phyloP scores from a whole-genome alignment of 148 eudicot species.

The Arbutus unedo region DNA sequence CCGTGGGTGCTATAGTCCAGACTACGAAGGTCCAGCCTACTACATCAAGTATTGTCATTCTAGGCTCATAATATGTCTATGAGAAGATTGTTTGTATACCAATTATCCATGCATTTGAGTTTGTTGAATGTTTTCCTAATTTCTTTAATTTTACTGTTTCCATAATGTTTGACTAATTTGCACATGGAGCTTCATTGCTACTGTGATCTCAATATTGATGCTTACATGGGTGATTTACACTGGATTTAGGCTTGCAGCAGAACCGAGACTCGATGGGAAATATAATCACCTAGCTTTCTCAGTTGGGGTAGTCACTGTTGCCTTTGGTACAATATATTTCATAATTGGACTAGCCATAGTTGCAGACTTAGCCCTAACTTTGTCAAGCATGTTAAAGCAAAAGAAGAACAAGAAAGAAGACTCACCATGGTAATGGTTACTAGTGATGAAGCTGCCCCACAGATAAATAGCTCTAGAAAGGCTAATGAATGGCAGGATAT shows the following conservation, averaged over 20 bases:
- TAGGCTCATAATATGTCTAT: background rate
- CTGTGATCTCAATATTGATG: constrained; percentile 29
- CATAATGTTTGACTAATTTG: background rate
- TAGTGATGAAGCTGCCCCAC: background rate
- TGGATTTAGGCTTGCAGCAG: constrained; percentile 37
- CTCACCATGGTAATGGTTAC: background rate
- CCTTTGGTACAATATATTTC: constrained; percentile 38
- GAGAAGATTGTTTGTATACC: background rate
- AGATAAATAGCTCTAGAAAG: background rate
- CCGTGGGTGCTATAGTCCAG: too few species aligned
- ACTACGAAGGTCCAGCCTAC: too few species aligned
- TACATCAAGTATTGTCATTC: background rate
- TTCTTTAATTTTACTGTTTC: background rate
- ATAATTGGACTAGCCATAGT: constrained; percentile 30
- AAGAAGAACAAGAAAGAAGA: background rate
- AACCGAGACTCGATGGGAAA: constrained; percentile 25
- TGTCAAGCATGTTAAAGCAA: constrained; percentile 19
- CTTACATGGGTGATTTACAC: constrained; percentile 31
- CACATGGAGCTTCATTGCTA: constrained; percentile 2
- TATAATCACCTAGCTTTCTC: constrained; percentile 28
- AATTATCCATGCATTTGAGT: background rate
- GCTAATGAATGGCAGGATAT: background rate
- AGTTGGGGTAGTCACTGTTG: constrained; percentile 34
- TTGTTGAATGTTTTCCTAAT: background rate
- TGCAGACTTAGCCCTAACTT: constrained; percentile 28